Evolutionary conservation across 163 green algal species (phyloP).

Genomic region (Scenedesmus sp.): DNA sequence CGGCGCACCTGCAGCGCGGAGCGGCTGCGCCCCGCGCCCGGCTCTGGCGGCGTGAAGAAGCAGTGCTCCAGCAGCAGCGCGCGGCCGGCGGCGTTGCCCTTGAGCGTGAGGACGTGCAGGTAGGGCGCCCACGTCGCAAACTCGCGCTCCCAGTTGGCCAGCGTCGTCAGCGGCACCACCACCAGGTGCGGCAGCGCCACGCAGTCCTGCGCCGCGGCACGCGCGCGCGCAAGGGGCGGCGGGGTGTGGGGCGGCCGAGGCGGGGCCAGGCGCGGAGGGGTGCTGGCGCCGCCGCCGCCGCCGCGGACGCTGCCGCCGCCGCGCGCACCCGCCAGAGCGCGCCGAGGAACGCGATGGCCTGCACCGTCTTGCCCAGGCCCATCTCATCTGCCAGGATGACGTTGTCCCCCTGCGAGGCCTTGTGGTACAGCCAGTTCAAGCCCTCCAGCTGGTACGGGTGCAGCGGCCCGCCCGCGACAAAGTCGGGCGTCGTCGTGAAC

Average conservation of each 20-base stretch:
- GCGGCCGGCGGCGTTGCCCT: slow-evolving; percentile 69
- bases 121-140: slow-evolving; percentile 82
- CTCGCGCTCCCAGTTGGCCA: slow-evolving; percentile 93
- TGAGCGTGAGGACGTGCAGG: slow-evolving; percentile 78
- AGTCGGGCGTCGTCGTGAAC: slow-evolving; percentile 60
- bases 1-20: slow-evolving; percentile 15
- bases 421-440: slow-evolving; percentile 82
- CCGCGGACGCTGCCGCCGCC: too few relatives aligned
- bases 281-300: too few relatives aligned
- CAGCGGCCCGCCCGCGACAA: slow-evolving; percentile 34
- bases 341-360: slow-evolving; percentile 71
- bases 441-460: slow-evolving; percentile 86
- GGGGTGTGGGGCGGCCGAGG: too few relatives aligned
- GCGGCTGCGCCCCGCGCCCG: slow-evolving; percentile 2
- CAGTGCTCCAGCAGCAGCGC: slow-evolving; percentile 76
- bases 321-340: slow-evolving; percentile 49
- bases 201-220: slow-evolving; percentile 49
- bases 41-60: slow-evolving; percentile 56
- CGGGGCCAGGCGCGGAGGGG: too few relatives aligned
- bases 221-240: too few relatives aligned
- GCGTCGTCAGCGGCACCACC: slow-evolving; percentile 86
- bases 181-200: slow-evolving; percentile 70
- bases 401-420: slow-evolving; percentile 51
- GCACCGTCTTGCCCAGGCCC: slow-evolving; percentile 64
- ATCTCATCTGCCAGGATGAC: slow-evolving; percentile 84